Conservation (phyloP, 441 rosid genomes). For the Populus hybrid region DNA sequence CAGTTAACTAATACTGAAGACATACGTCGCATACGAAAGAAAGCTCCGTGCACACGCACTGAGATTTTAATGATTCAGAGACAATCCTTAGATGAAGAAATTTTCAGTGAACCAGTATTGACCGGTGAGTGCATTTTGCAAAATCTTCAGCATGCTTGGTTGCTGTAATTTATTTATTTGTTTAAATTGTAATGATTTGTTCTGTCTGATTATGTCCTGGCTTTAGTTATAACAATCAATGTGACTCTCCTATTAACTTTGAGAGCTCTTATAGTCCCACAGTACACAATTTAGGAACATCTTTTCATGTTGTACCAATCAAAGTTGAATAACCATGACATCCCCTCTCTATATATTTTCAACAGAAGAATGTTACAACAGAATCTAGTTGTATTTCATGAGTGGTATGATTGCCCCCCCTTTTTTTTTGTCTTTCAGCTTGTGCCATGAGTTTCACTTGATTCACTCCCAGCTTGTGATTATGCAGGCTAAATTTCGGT, state of each 20-base stretch:
- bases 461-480: background rate
- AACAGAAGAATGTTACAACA: too few species aligned
- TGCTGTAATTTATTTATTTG: background rate
- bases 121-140: slow-evolving; percentile 62
- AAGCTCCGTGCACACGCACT: slow-evolving; percentile 92
- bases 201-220: background rate
- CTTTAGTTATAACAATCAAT: background rate
- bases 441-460: background rate
- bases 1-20: slow-evolving; percentile 88
- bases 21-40: slow-evolving; percentile 90
- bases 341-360: background rate
- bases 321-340: background rate
- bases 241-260: background rate
- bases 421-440: background rate
- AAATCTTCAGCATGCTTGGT: background rate
- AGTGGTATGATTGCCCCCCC: background rate
- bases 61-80: slow-evolving; percentile 87
- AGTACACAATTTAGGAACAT: background rate
- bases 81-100: slow-evolving; percentile 71
- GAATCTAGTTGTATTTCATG: too few species aligned
- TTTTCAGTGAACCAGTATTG: slow-evolving; percentile 58
- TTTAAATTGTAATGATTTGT: background rate
- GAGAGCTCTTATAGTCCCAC: too few species aligned
- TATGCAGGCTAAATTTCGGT: background rate
- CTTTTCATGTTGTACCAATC: background rate